Base-by-base conservation (phyloP, 208 protist species). In the Wallacemonas sp. region DNA sequence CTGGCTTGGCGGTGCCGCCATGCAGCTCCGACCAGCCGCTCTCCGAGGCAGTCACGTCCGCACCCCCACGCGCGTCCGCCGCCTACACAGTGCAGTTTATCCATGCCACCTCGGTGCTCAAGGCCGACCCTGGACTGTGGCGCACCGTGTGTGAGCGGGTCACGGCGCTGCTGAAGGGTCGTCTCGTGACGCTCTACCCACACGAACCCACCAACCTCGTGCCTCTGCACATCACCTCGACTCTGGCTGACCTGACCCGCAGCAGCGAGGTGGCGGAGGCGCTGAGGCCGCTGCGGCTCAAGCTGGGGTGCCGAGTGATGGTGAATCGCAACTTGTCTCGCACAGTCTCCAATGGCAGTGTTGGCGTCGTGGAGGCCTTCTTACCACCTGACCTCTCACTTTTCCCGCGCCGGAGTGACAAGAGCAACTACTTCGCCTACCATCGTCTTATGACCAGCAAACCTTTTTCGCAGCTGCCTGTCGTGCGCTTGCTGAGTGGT, bases 221-320 rank as follows among this genome's bases (percentile, higher is more conserved):
- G 36, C 86, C 88, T 17, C 70, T 90, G 27, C 89, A 80, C 59
- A 82, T 94, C 14, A 76, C 82, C 6, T 80, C 85, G 66, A 58
- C 74, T 47, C 72, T 93, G 28, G 86, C 86, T 2, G 85, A 91
- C 55, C 74, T 80, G 53, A 80, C 70, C 5, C 26, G 19, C 24
- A 71, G 56, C 58, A 62, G 73, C 36, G 73, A 84, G 21, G 79
- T 70, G 31, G 79, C 77, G 28, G 70, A 88, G 19, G 61, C 67
- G 27, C 76, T 96, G 33, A n/a, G 47, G 15, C 91, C 88, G 14
- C 68, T 94, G 49, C 86, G 80, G 15, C 77, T 97, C 39, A 94
- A 95, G 72, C 65, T 95, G 17, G 92, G 92, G 24, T 91, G 83
- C 42, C 93, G 87, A 0, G 90, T 97, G 22, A 96, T 97, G 93